Percentiles rank a stretch among this genome's conserved stretches.
Evolutionary conservation across 441 rosid genomes (phyloP).

Genomic region (Euphorbia celastroides): DNA sequence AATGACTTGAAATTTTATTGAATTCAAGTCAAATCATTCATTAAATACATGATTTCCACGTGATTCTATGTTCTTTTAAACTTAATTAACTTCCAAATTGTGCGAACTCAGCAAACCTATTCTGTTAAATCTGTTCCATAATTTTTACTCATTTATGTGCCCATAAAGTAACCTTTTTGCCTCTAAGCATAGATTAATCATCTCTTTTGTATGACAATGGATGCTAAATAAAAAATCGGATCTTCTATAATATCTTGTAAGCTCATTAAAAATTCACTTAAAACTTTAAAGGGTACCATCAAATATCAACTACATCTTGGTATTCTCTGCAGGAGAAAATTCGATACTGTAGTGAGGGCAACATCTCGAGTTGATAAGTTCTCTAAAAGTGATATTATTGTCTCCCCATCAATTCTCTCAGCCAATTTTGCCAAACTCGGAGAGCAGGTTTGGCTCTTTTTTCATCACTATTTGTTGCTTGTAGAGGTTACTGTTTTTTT

Average conservation of each 20-base stretch:
- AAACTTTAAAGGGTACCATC: too few species aligned
- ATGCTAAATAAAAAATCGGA: too few species aligned
- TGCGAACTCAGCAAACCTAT: not conserved
- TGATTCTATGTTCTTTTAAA: not conserved
- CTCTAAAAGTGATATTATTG: conserved; percentile 80
- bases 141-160: too few species aligned
- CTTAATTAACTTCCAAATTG: not conserved
- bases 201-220: too few species aligned
- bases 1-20: not conserved
- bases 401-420: conserved; percentile 90
- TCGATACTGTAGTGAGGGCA: conserved; percentile 57
- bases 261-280: conserved; percentile 8
- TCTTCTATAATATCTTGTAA: not conserved
- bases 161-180: not conserved
- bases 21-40: not conserved
- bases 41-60: not conserved
- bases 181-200: too few species aligned
- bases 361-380: conserved; percentile 79
- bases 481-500: not conserved
- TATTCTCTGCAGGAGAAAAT: conserved; percentile 44
- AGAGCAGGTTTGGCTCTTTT: conserved; percentile 72
- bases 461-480: not conserved
- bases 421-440: conserved; percentile 91
- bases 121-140: not conserved
- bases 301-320: conserved; percentile 13